Percentiles rank a stretch among this genome's conserved stretches.
These are phyloP conservation scores for Fraxinus baroniana DNA, from an alignment of 305 asterid genomes.

Conservation along the genomic window DNA sequence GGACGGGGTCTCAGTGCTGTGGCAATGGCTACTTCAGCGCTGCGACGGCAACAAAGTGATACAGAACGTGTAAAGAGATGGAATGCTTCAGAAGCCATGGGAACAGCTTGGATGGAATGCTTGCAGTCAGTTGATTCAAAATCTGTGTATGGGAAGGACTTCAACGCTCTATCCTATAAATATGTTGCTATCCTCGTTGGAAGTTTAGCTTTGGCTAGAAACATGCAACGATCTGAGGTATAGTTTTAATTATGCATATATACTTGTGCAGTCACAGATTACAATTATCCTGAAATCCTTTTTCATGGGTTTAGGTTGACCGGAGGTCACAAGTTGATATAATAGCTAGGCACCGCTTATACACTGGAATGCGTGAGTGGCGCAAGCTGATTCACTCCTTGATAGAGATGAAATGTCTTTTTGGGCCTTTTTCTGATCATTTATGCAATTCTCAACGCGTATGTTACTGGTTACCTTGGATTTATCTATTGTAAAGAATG, in stretches of 20 bases:
- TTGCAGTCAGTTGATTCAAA: conserved; percentile 88
- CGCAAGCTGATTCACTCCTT: conserved; percentile 90
- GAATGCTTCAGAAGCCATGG: conserved; percentile 98
- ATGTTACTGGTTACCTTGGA: conserved; percentile 37
- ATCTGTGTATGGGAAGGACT: conserved; percentile 92
- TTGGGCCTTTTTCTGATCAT: conserved; percentile 75
- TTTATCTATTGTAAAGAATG: conserved; percentile 15
- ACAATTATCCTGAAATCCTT: conserved; percentile 21
- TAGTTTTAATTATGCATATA: conserved; percentile 25
- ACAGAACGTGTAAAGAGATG: conserved; percentile 90
- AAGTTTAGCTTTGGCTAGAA: conserved; percentile 97
- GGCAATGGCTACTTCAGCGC: conserved; percentile 99
- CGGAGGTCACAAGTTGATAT: conserved; percentile 87
- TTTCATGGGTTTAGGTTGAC: conserved; percentile 67
- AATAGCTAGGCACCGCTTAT: conserved; percentile 67
- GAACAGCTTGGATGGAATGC: conserved; percentile 98
- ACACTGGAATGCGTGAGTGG: conserved; percentile 95
- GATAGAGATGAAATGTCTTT: conserved; percentile 83
- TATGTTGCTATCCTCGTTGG: conserved; percentile 95
- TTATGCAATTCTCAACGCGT: conserved; percentile 76
- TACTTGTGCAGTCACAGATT: conserved; percentile 18
- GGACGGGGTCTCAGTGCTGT: conserved; percentile 99
- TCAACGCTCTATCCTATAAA: conserved; percentile 89
- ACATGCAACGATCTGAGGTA: conserved; percentile 99
- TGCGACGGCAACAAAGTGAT: conserved; percentile 81